Evolutionary conservation across 2,329 filamentous ascomycete species (phyloP).

Genomic region (Verticillium klebahnii): DNA sequence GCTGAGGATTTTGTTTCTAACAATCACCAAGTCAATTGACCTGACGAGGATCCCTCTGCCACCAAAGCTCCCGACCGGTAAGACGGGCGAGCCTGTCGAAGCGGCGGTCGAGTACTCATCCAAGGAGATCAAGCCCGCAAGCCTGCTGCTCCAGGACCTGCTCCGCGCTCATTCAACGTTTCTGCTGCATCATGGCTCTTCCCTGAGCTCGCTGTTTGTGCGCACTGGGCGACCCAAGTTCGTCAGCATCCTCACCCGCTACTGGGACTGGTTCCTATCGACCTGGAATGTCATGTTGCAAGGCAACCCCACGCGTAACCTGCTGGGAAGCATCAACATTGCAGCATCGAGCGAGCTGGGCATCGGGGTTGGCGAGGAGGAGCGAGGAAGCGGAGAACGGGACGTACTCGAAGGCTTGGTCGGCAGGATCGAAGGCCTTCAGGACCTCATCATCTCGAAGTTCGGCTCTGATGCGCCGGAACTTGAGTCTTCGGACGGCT

Average conservation of each 20-base stretch:
- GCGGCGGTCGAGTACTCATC: constrained; percentile 74
- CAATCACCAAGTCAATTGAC: constrained; percentile 61
- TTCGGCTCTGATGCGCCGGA: constrained; percentile 53
- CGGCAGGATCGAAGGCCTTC: constrained; percentile 71
- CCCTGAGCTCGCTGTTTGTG: constrained; percentile 65
- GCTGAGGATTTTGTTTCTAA: neutral
- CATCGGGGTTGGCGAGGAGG: constrained; percentile 91
- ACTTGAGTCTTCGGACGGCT: constrained; percentile 16
- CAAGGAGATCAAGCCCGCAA: constrained; percentile 80
- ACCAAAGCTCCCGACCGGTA: constrained; percentile 39
- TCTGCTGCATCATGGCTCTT: constrained; percentile 78
- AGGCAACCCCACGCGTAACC: constrained; percentile 76
- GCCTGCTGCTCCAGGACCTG: constrained; percentile 74
- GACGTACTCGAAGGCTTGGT: constrained; percentile 91
- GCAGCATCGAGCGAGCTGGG: constrained; percentile 88
- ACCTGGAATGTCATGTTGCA: constrained; percentile 89
- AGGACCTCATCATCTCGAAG: constrained; percentile 82
- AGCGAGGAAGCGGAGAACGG: constrained; percentile 87
- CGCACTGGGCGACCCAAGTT: constrained; percentile 65
- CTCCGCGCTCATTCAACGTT: constrained; percentile 79
- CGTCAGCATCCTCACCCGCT: constrained; percentile 66
- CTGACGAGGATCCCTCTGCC: constrained; percentile 69
- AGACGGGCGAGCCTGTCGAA: constrained; percentile 32
- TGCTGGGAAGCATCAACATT: constrained; percentile 82
- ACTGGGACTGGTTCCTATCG: constrained; percentile 68